Base-by-base conservation (phyloP, 1,284 basidiomycete species). In the Apiotrichum veenhuisii region DNA sequence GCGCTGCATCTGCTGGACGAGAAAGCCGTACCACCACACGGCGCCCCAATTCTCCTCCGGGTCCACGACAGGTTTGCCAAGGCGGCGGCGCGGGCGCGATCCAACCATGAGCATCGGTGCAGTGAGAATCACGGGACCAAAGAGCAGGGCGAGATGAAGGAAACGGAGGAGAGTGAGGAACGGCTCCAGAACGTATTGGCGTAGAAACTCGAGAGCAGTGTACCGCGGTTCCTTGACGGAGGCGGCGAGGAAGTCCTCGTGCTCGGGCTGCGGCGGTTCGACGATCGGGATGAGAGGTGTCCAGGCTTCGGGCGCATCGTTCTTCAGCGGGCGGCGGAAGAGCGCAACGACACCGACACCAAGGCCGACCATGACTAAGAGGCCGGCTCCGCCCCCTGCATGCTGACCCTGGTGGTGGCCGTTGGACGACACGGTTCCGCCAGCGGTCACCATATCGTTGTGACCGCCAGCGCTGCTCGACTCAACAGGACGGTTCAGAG, bases 11-110 rank as follows among this genome's bases (percentile, higher is more conserved):
- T 88, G 88, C 54, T 80, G 79, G 17, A 95, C 92, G 10, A 99
- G 80, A 59, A 93, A 83, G 20, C 82, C 82, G 74, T 97, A 98
- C 96, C 96, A 99, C 93, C 91, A 96, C 2, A 90, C 81, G 4
- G 89, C 88, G 52, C 91, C 88, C 86, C 87, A 89, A 66, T 84
- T 82, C 62, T 91, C 89, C 33, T 87, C 86, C 15, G 80, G 81
- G 41, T 72, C 71, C 0, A 64, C 66, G 33, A 67, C 61, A 14
- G 82, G 77, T 46, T 77, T 78, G 20, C 66, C 64, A 1, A 48
- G 55, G 4, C 64, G 59, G 17, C 64, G 51, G 18, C 67, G 66
- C 15, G 64, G 66, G 3, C 82, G 81, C 30, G 78, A 78, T 25
- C 91, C 94, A 18, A 97, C 76, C 25, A 95, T 80, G 17, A 98